These are phyloP conservation scores for Prorocentrum cordatum DNA, from an alignment of 169 alveolate genomes.

Conservation along the genomic window DNA sequence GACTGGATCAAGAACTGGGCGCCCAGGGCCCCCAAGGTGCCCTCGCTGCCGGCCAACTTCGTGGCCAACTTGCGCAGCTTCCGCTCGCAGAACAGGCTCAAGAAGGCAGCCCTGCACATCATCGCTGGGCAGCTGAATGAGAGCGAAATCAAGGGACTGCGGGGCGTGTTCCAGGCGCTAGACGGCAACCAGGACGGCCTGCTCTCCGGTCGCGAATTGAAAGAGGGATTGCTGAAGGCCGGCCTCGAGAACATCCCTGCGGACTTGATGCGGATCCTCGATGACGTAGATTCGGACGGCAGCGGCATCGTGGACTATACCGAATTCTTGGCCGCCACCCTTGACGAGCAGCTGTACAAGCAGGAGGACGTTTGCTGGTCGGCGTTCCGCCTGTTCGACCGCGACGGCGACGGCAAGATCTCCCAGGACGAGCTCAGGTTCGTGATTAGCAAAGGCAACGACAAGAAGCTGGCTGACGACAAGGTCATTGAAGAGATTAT, in stretches of 20 bases:
- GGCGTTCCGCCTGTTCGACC: conserved; percentile 61
- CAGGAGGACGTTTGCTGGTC: conserved; percentile 71
- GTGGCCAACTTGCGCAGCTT: conserved; percentile 22
- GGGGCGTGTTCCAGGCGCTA: conserved; percentile 71
- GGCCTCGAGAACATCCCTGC: conserved; percentile 73
- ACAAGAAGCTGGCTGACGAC: conserved; percentile 68
- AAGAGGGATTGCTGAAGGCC: conserved; percentile 72
- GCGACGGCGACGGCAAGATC: conserved; percentile 81
- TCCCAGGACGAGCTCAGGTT: conserved; percentile 77
- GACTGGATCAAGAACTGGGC: conserved; percentile 75
- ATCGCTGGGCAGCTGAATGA: conserved; percentile 76
- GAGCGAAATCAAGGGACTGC: conserved; percentile 73
- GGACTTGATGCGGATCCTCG: conserved; percentile 75
- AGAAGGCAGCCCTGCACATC: too few relatives aligned
- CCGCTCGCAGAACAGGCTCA: conserved; percentile 74
- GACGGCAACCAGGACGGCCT: conserved; percentile 76
- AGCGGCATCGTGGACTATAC: conserved; percentile 74
- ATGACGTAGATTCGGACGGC: conserved; percentile 78
- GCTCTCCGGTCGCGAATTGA: conserved; percentile 74
- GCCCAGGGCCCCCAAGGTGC: conserved; percentile 33
- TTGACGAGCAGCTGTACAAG: conserved; percentile 76
- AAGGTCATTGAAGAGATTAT: conserved; percentile 70
- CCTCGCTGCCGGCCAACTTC: background rate
- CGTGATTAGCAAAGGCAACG: conserved; percentile 74
- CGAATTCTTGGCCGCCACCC: conserved; percentile 82